Percentiles rank a stretch among this genome's conserved stretches.
Evolutionary conservation across 345 rosid genomes (phyloP).

Genomic region (Boechera stricta): DNA sequence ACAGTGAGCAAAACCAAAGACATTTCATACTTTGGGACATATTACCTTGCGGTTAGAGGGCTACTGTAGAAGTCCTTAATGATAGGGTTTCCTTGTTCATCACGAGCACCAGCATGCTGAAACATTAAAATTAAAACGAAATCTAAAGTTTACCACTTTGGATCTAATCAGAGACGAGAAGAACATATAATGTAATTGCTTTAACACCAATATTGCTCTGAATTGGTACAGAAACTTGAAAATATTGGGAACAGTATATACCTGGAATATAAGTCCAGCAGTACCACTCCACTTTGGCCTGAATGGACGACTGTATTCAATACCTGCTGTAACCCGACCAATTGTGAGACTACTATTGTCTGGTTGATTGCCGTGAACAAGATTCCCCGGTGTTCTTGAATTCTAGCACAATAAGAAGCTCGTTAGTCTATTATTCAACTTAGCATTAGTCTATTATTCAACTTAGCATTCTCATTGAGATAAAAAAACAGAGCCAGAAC

Average conservation of each 20-base stretch:
- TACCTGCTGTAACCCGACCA: conserved; percentile 78
- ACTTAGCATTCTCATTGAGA: conserved; percentile 10
- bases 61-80: conserved; percentile 83
- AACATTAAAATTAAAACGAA: conserved; percentile 26
- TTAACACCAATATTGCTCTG: conserved; percentile 2
- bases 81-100: conserved; percentile 79
- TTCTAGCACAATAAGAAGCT: conserved; percentile 56
- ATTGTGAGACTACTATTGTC: conserved; percentile 72
- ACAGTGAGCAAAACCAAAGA: conserved; percentile 29
- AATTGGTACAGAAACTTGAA: conserved; percentile 18
- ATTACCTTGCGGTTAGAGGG: conserved; percentile 93
- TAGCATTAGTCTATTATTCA: too few relatives aligned
- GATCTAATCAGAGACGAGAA: not conserved
- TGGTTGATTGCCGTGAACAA: conserved; percentile 88
- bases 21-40: conserved; percentile 21
- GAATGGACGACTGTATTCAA: conserved; percentile 88
- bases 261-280: conserved; percentile 88
- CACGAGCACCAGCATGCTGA: conserved; percentile 86
- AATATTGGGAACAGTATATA: conserved; percentile 37
- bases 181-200: not conserved
- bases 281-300: conserved; percentile 99
- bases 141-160: not conserved
- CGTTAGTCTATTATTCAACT: conserved; percentile 33
- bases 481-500: conserved; percentile 19
- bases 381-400: conserved; percentile 94